phyloP scores from a whole-genome alignment of 1,284 basidiomycete genomes.

The Ceratobasidium papillatum region DNA sequence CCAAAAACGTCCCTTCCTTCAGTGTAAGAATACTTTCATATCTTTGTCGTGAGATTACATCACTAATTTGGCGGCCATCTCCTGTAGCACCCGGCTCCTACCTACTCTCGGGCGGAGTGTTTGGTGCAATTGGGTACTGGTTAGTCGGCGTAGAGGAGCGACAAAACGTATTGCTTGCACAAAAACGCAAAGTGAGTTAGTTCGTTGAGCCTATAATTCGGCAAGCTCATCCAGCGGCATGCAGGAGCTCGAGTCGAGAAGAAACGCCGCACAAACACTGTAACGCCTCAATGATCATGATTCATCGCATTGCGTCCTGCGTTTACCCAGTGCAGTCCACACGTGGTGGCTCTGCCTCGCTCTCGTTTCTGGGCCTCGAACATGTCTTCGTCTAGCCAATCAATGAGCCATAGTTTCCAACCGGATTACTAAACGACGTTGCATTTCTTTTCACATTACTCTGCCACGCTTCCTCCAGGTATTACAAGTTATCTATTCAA shows the following conservation, averaged over 20 bases:
- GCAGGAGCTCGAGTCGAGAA: slow-evolving; percentile 26
- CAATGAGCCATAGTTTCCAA: background rate
- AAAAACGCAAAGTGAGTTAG: slow-evolving; percentile 39
- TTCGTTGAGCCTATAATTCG: background rate
- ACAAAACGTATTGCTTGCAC: slow-evolving; percentile 39
- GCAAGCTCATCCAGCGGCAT: background rate
- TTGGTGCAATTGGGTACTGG: slow-evolving; percentile 42
- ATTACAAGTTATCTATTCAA: background rate
- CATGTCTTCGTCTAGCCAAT: background rate
- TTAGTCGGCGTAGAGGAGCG: slow-evolving; percentile 41
- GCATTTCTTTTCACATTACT: background rate
- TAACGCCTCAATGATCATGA: background rate
- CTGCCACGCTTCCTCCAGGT: background rate
- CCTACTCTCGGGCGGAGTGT: slow-evolving; percentile 31
- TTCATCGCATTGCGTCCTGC: background rate
- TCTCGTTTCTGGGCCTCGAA: background rate
- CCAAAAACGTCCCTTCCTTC: slow-evolving; percentile 52
- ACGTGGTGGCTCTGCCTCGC: background rate
- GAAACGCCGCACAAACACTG: slow-evolving; percentile 17
- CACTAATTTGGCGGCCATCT: background rate
- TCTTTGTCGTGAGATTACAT: background rate
- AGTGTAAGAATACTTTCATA: slow-evolving; percentile 47
- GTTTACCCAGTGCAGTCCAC: background rate
- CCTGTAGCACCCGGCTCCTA: slow-evolving; percentile 41
- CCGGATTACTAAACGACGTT: background rate